A percentile compares a stretch with the other conserved stretches of the same genome.
Evolutionary conservation across 768 basidiomycete genomes (phyloP).

Genomic region (Coprinopsis strossmayeri): DNA sequence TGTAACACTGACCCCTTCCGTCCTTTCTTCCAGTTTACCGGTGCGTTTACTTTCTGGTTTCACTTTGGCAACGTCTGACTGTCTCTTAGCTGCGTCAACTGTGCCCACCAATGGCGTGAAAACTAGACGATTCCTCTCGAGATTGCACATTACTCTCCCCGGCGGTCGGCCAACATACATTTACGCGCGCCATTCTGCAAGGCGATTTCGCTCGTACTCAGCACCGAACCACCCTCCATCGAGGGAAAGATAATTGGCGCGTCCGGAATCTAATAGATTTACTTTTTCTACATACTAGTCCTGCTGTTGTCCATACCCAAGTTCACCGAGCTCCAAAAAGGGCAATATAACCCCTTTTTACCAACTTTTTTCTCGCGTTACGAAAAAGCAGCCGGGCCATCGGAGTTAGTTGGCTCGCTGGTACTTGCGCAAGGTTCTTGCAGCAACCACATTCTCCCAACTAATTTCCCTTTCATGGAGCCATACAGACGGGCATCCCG

Average conservation of each 20-base stretch:
- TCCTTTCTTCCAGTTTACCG: constrained; percentile 46
- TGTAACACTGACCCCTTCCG: neutral
- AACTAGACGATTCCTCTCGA: constrained; percentile 27
- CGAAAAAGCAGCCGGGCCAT: neutral
- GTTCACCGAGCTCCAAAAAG: too few relatives aligned
- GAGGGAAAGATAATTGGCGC: too few relatives aligned
- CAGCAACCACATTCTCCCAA: neutral
- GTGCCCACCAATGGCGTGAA: constrained; percentile 66
- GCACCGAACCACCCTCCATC: too few relatives aligned
- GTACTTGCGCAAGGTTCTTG: too few relatives aligned
- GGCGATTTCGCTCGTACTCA: too few relatives aligned
- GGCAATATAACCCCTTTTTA: neutral
- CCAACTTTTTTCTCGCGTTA: neutral
- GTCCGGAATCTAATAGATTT: too few relatives aligned
- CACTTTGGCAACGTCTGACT: constrained; percentile 4
- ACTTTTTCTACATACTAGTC: too few relatives aligned
- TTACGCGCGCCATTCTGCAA: neutral
- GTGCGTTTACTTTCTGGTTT: constrained; percentile 23
- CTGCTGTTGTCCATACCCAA: too few relatives aligned
- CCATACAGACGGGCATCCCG: neutral
- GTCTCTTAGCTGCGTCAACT: constrained; percentile 46
- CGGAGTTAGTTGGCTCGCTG: too few relatives aligned
- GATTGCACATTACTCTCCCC: neutral
- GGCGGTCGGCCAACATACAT: neutral
- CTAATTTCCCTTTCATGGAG: too few relatives aligned